Base-by-base conservation (phyloP, 164 flowering plant genomes). In the Macadamia tetraphylla region DNA sequence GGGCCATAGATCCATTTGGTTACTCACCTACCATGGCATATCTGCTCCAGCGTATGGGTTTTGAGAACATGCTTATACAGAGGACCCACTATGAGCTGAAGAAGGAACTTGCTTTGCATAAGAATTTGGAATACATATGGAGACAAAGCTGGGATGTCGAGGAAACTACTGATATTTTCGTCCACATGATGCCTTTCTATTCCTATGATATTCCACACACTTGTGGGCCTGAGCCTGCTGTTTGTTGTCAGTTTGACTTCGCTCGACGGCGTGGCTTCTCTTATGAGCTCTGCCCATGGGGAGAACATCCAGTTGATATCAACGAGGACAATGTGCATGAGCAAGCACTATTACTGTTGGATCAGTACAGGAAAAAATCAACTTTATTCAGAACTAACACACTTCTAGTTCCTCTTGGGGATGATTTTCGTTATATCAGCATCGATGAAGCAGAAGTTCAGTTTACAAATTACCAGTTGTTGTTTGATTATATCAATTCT, bases 1-100 rank as follows among this genome's bases (percentile, higher is more conserved):
- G 99, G 98, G 89, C 99, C 32, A 95, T 95, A 62, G 99, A 95
- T 80, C 98, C 99, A 53, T 90, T 95, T 82, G 99, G 99, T 65
- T 92, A 95, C 78, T 95, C 99, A 12, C 74, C 99, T 56, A 90
- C 99, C 32, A 95, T 95, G 99, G 96, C 99, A 57, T 95, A 95
- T 83, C 94, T 95, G 73, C 93, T 95, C 42, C 91, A 98, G 57
- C 92, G 97, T 31, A 95, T 95, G 98, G 99, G 97, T 60, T 94
- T 94, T 71, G 92, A 90, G 79, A 95, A 92, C 77, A 95, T 95
- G 99, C 92, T 95, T 70, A 95, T 92, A 46, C 99, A 95, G 60
- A 86, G 99, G 77, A 92, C 99, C 52, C 99, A 95, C 78, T 90
- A 92, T 78, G 99, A 95, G 83, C 69, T 95, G 77, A 95, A 92